Evolutionary conservation across 2,329 filamentous ascomycete genomes (phyloP), one percentile per base, ranked within the genome.

Genomic region (Huntiella decipiens): DNA sequence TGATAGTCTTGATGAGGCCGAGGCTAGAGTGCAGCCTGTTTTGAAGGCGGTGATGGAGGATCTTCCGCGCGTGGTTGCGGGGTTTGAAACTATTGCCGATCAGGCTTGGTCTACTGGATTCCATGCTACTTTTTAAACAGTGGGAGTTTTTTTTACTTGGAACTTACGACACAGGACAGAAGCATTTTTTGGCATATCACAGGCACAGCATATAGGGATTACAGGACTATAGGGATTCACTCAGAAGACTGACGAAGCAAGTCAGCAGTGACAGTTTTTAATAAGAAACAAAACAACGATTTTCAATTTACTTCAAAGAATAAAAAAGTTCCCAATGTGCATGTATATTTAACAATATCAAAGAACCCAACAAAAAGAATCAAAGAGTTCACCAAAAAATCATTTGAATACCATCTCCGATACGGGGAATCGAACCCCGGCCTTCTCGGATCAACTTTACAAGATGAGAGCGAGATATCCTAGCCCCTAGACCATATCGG

Each of bases 351-450:
- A 11, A 15, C 19, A 38, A 39, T 17, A 13, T 22, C 33, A 19
- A 39, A 36, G 16, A 38, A 32, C 12, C 36, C 13, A 38, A 32
- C 19, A 37, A 39, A 39, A 32, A 40, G 33, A 34, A 10, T 32
- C 13, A 39, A 31, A 28, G 22, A 28, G 6, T 28, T 7, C 6
- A 17, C 3, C 22, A 4, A 28, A 28, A 28, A 28, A 28, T 28
- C 6, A 28, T 7, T 28, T 28, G 6, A 8, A 8, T 28, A 28
- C 22, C 22, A 28, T 28, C 47, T 53, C 50, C 51, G 50, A 47
- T 51, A 51, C 52, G 43, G 52, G 51, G 51, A 53, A 52, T 53
- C 50, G 52, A 53, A 52, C 51, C 52, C 51, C 43, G 50, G 47
- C 49, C 50, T 50, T 45, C 47, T 48, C 51, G 52, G 51, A 41